Base-by-base conservation (phyloP, 768 basidiomycete species). In the Sporobolomyces phaffii region DNA sequence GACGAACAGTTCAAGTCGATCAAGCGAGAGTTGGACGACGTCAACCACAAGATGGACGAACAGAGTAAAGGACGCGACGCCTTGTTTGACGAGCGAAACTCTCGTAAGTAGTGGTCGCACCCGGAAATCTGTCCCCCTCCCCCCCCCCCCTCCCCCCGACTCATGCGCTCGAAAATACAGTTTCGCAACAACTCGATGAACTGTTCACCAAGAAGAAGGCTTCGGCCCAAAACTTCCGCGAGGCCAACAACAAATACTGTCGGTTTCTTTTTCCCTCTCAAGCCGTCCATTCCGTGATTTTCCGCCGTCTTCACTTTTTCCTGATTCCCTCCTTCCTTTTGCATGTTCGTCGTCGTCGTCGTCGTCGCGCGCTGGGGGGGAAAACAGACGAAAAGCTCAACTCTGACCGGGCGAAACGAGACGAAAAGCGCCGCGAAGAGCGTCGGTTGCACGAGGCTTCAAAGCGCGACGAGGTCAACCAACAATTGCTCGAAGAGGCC, bases 401-500 rank as follows among this genome's bases (percentile, higher is more conserved):
- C 72, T 92, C 97, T 74, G 94, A 97, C 70, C 76, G 78, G n/a
- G 87, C 88, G 61, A 83, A 85, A 71, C 89, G 88, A 68, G 88
- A 85, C 28, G 94, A 91, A 79, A 84, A 79, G 68, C 82, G 81
- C 64, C 87, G 87, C 73, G 83, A 83, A 50, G 88, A 90, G 77
- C 86, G 85, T 62, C 86, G 82, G 24, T 87, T 83, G 28, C 86
- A 87, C 75, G 91, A 91, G 76, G 82, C 85, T 34, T 82, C 84
- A 74, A 91, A 88, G 81, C 87, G 84, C 77, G 80, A 86, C 78
- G 91, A 91, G 76, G 81, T 87, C 65, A 87, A 84, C 14, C 84
- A 88, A 72, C 86, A 85, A 43, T 77, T 97, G 51, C 85, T 88
- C 57, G 96, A 99, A 65, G 92, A 98, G 76, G 96, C 96, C 28